These are phyloP conservation scores for Cytospora chrysosperma DNA, from an alignment of 2,329 filamentous ascomycete species.

Conservation along the genomic window DNA sequence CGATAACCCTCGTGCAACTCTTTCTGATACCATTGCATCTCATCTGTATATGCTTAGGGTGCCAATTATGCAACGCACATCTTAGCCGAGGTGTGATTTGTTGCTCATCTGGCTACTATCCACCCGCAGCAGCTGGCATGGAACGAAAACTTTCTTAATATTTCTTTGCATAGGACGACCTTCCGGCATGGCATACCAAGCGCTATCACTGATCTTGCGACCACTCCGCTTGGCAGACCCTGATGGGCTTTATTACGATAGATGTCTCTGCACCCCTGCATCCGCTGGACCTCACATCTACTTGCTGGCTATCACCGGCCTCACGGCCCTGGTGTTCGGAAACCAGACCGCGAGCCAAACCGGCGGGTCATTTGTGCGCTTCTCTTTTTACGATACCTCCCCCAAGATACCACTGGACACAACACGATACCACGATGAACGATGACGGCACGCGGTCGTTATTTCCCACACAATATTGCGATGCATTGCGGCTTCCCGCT, in stretches of 20 bases:
- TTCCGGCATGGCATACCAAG: not conserved
- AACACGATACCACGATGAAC: constrained; percentile 18
- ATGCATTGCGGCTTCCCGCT: constrained; percentile 17
- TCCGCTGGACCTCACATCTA: not conserved
- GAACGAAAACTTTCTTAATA: constrained; percentile 19
- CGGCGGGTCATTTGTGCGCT: not conserved
- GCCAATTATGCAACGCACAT: constrained; percentile 20
- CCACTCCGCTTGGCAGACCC: not conserved
- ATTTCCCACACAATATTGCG: constrained; percentile 1
- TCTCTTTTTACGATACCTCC: constrained; percentile 19
- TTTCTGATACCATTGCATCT: constrained; percentile 22
- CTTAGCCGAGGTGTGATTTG: constrained; percentile 20
- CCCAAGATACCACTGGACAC: constrained; percentile 23
- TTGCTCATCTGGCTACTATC: constrained; percentile 22
- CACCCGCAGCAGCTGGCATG: constrained; percentile 19
- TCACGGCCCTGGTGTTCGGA: not conserved
- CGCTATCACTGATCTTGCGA: constrained; percentile 11
- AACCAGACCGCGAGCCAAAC: not conserved
- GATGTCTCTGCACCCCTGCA: not conserved
- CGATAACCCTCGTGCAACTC: constrained; percentile 5
- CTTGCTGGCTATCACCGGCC: not conserved
- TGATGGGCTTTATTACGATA: constrained; percentile 5
- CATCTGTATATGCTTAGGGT: constrained; percentile 25
- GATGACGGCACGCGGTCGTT: constrained; percentile 16
- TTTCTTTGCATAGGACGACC: constrained; percentile 20